phyloP scores from a whole-genome alignment of 768 basidiomycete genomes.

The Suillus placidus region DNA sequence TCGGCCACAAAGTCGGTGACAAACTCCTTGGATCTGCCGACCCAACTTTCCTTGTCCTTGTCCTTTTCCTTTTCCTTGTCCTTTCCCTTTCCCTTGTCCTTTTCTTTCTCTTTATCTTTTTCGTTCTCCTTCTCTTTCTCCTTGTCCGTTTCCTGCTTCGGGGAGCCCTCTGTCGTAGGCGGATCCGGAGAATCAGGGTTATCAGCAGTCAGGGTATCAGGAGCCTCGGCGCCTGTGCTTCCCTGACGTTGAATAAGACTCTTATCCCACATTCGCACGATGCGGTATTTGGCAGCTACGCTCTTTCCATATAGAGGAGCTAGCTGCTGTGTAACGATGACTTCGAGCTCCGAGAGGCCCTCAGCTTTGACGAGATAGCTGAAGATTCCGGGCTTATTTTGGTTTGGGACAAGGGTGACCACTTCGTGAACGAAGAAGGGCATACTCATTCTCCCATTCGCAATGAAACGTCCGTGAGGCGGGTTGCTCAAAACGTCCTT shows the following conservation, averaged over 20 bases:
- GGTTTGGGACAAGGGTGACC: background rate
- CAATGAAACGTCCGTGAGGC: conserved; percentile 32
- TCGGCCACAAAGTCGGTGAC: background rate
- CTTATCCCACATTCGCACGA: conserved; percentile 28
- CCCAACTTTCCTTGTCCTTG: background rate
- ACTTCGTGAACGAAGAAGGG: conserved; percentile 16
- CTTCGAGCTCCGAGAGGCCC: conserved; percentile 18
- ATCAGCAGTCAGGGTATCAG: background rate
- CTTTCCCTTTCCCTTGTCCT: background rate
- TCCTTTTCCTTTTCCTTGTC: background rate
- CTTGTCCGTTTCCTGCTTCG: background rate
- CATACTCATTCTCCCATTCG: conserved; percentile 31
- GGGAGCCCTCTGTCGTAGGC: background rate
- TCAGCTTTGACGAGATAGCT: conserved; percentile 26
- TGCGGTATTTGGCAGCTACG: conserved; percentile 9
- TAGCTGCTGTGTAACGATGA: conserved; percentile 20
- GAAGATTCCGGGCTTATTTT: conserved; percentile 2
- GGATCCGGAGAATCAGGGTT: background rate
- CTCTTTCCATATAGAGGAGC: conserved; percentile 7
- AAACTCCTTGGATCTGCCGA: conserved; percentile 1
- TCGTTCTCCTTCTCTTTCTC: background rate
- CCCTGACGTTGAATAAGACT: background rate
- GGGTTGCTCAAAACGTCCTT: conserved; percentile 26
- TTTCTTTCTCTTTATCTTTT: background rate
- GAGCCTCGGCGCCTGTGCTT: background rate